A percentile compares a stretch with the other conserved stretches of the same genome.
Evolutionary conservation across 768 basidiomycete species (phyloP).

Genomic region (Pleurotus djamor): DNA sequence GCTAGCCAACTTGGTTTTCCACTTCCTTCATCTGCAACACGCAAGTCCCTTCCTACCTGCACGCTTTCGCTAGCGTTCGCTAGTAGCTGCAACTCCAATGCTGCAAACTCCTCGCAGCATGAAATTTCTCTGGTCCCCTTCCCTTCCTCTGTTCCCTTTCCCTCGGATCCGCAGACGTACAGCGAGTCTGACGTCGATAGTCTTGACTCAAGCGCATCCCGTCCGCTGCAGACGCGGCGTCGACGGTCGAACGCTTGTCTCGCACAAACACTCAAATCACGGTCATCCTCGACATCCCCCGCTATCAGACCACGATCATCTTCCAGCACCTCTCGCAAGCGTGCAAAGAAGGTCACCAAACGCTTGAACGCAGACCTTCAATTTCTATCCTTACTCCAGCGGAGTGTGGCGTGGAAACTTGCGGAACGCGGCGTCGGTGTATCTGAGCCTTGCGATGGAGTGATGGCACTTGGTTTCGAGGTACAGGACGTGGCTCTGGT

Average conservation of each 20-base stretch:
- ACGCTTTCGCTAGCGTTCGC: slow-evolving; percentile 3
- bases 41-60: slow-evolving; percentile 6
- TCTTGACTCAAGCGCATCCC: not conserved
- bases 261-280: slow-evolving; percentile 2
- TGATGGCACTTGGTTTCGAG: slow-evolving; percentile 5
- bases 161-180: not conserved
- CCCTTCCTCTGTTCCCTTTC: slow-evolving; percentile 4
- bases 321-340: slow-evolving; percentile 4
- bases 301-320: not conserved
- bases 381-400: slow-evolving; percentile 6
- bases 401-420: slow-evolving; percentile 9
- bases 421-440: not conserved
- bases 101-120: not conserved
- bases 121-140: not conserved
- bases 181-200: slow-evolving; percentile 2
- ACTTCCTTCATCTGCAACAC: not conserved
- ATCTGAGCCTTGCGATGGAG: not conserved
- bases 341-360: slow-evolving; percentile 2
- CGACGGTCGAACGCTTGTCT: slow-evolving; percentile 11
- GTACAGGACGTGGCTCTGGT: slow-evolving; percentile 11
- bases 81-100: not conserved
- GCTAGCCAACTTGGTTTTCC: not conserved
- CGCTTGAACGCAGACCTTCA: slow-evolving; percentile 6
- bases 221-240: slow-evolving; percentile 7
- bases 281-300: slow-evolving; percentile 2